phyloP scores from a whole-genome alignment of 75 land plant species.

The Isoetes taiwanensis region DNA sequence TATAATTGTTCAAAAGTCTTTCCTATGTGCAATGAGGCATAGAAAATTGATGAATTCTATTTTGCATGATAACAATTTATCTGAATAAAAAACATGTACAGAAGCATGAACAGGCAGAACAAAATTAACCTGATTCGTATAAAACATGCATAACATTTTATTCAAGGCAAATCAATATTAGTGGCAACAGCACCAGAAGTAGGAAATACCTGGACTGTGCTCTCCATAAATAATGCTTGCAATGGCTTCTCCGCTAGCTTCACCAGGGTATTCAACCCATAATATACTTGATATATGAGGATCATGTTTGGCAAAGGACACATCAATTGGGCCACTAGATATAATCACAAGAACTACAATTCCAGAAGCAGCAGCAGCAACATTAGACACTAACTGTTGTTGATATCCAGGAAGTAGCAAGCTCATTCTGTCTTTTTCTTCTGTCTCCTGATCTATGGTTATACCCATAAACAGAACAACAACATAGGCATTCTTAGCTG shows the following conservation, averaged over 20 bases:
- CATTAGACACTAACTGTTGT: slow-evolving; percentile 32
- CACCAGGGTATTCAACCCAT: slow-evolving; percentile 95
- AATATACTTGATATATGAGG: slow-evolving; percentile 43
- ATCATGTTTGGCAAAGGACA: slow-evolving; percentile 46
- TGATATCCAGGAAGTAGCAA: slow-evolving; percentile 80
- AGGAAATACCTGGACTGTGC: slow-evolving; percentile 87
- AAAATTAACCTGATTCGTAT: too few relatives aligned
- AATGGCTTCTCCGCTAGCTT: slow-evolving; percentile 83
- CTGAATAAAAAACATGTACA: too few relatives aligned
- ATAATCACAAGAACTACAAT: slow-evolving; percentile 67
- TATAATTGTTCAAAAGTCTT: too few relatives aligned
- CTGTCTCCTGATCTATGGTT: slow-evolving; percentile 62
- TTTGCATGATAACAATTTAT: too few relatives aligned
- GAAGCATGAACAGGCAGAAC: too few relatives aligned
- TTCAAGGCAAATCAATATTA: too few relatives aligned
- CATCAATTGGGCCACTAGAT: slow-evolving; percentile 85
- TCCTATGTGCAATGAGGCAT: too few relatives aligned
- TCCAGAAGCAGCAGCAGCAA: slow-evolving; percentile 31
- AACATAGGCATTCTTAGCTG: slow-evolving; percentile 47
- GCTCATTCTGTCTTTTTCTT: slow-evolving; percentile 60
- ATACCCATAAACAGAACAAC: slow-evolving; percentile 64
- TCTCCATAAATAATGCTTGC: slow-evolving; percentile 63
- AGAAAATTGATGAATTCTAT: too few relatives aligned
- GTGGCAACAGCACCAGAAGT: too few relatives aligned
- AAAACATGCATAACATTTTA: too few relatives aligned